These are phyloP conservation scores for Paraurostyla sp. DNA, from an alignment of 73 alveolate genomes.

Conservation along the genomic window DNA sequence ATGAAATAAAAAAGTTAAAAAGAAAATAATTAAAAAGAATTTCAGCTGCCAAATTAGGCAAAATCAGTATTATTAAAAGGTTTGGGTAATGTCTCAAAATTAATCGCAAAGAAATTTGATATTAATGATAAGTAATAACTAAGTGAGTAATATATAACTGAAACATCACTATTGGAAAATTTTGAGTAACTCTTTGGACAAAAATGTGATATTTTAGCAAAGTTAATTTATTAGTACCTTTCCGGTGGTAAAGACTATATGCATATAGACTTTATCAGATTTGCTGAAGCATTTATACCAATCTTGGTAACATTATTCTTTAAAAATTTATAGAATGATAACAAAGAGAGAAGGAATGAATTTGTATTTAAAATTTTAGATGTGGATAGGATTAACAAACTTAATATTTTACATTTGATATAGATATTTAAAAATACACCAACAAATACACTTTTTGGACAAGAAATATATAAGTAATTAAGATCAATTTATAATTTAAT, in stretches of 20 bases:
- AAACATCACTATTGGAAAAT: background rate
- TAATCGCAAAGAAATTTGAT: no score
- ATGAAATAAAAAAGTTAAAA: background rate
- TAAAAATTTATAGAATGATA: slow-evolving; percentile 30
- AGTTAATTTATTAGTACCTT: slow-evolving; percentile 6
- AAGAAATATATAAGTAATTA: slow-evolving; percentile 27
- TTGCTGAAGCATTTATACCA: background rate
- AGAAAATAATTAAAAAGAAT: background rate
- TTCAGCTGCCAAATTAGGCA: background rate
- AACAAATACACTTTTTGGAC: slow-evolving; percentile 19
- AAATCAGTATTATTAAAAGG: no score
- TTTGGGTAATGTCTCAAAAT: no score
- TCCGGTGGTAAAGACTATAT: background rate
- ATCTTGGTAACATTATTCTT: background rate
- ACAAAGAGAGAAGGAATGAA: slow-evolving; percentile 14
- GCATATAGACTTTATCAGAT: background rate
- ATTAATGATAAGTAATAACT: background rate
- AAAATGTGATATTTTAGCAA: slow-evolving; percentile 9
- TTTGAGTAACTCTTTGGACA: background rate
- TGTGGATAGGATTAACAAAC: background rate
- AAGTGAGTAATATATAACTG: background rate
- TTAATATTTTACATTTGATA: background rate
- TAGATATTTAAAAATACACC: background rate
- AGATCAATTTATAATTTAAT: background rate
- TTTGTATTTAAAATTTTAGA: slow-evolving; percentile 20